Percentiles rank a stretch among this genome's conserved stretches.
Conservation (phyloP, 2,329 filamentous ascomycete genomes). For the Sporothrix schenckii region DNA sequence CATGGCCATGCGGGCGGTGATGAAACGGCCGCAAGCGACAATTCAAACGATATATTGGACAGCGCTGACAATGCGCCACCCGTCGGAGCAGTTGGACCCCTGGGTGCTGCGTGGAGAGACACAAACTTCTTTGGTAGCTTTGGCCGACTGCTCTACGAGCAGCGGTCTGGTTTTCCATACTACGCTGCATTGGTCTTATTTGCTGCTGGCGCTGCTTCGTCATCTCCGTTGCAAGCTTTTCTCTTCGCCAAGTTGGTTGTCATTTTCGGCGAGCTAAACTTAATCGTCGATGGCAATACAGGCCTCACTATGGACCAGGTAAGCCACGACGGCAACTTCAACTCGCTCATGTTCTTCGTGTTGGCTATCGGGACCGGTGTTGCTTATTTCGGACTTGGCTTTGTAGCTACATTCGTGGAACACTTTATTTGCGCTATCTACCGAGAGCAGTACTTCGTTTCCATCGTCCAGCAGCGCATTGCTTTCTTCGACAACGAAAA, state of each 20-base stretch:
- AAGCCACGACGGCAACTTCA: conserved; percentile 51
- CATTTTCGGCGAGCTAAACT: conserved; percentile 21
- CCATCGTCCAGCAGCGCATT: conserved; percentile 61
- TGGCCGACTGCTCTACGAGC: conserved; percentile 60
- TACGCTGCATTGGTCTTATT: conserved; percentile 51
- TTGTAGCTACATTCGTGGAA: conserved; percentile 47
- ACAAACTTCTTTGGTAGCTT: conserved; percentile 56
- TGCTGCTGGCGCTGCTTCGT: conserved; percentile 43
- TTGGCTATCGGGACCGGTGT: conserved; percentile 58
- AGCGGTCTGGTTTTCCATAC: conserved; percentile 54
- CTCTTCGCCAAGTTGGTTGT: conserved; percentile 57
- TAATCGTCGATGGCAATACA: not conserved
- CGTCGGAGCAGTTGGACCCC: conserved; percentile 43
- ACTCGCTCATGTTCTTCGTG: conserved; percentile 66
- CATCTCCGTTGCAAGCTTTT: conserved; percentile 53
- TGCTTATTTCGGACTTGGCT: conserved; percentile 57
- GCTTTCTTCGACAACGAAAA: conserved; percentile 63
- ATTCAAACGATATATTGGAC: conserved; percentile 47
- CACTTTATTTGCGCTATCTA: conserved; percentile 56
- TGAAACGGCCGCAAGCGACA: conserved; percentile 38
- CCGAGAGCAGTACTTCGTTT: conserved; percentile 62
- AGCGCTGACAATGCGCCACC: conserved; percentile 48
- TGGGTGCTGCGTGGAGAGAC: conserved; percentile 37
- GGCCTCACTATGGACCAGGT: conserved; percentile 1
- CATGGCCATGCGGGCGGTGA: not conserved